Evolutionary conservation across 129 eudicot species (phyloP).

Genomic region (Chrysanthemum lavandulifolium): DNA sequence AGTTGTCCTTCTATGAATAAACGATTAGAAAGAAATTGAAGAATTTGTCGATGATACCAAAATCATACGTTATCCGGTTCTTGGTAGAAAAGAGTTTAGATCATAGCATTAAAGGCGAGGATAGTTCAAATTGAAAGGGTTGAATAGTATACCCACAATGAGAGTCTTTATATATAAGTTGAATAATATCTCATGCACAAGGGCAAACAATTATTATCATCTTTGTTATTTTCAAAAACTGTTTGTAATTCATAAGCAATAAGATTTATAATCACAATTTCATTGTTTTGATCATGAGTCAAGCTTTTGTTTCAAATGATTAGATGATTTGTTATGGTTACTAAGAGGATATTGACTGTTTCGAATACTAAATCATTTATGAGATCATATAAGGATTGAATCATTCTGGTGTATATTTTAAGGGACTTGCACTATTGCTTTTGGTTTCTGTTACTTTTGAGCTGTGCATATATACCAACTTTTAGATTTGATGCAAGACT

Average conservation of each 20-base stretch:
- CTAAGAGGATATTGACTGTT: no score
- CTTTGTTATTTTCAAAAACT: background rate
- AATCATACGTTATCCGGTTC: no score
- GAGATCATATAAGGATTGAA: background rate
- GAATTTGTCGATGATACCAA: background rate
- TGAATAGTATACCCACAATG: background rate
- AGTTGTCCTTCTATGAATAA: background rate
- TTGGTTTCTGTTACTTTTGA: background rate
- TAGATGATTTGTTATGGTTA: no score
- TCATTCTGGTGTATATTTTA: background rate
- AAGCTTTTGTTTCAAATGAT: no score
- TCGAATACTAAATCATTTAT: background rate
- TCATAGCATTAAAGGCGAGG: no score
- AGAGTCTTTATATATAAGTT: constrained; percentile 11
- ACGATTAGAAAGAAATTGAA: background rate
- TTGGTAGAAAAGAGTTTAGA: no score
- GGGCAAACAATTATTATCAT: constrained; percentile 13
- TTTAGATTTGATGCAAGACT: constrained; percentile 23
- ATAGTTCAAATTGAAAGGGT: background rate
- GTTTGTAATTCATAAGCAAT: background rate
- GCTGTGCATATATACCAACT: constrained; percentile 16
- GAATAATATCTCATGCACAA: constrained; percentile 2
- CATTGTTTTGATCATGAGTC: no score
- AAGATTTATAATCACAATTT: background rate
- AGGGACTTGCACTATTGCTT: background rate